Conservation (phyloP, 257 asterid species). For the Mitragyna speciosa region DNA sequence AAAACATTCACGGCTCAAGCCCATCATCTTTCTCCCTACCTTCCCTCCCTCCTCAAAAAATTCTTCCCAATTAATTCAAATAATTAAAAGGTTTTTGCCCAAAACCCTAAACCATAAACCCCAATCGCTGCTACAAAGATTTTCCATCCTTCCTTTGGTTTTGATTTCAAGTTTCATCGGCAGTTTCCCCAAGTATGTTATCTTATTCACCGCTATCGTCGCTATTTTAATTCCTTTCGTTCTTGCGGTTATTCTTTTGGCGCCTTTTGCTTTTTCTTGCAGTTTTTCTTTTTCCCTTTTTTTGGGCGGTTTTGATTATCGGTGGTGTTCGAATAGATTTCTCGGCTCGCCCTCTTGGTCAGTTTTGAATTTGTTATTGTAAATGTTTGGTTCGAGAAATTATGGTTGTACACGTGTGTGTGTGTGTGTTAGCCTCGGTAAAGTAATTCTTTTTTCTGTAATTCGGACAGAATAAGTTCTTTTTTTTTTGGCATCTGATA, state of each 20-base stretch:
- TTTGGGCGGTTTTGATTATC: neutral
- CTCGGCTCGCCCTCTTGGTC: too few relatives aligned
- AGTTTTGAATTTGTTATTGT: neutral
- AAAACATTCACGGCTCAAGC: conserved; percentile 20
- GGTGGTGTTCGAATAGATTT: neutral
- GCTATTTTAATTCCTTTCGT: neutral
- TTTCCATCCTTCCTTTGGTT: conserved; percentile 14
- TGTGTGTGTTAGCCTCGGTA: neutral
- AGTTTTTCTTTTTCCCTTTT: neutral
- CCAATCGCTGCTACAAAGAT: neutral
- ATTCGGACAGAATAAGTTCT: neutral
- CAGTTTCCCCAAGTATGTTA: conserved; percentile 10
- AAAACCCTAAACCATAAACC: conserved; percentile 36
- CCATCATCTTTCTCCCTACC: conserved; percentile 24
- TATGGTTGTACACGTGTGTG: neutral
- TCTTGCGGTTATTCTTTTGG: conserved; percentile 2
- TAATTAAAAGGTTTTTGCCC: neutral
- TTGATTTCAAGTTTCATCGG: neutral
- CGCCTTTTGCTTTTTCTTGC: conserved; percentile 2
- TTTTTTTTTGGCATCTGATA: neutral
- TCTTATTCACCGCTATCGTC: neutral
- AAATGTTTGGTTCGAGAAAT: neutral
- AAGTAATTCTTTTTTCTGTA: neutral
- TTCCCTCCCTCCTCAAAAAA: conserved; percentile 21
- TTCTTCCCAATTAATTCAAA: conserved; percentile 21